These are phyloP conservation scores for Pseudoturritis turrita DNA, from an alignment of 345 rosid species.

Conservation along the genomic window DNA sequence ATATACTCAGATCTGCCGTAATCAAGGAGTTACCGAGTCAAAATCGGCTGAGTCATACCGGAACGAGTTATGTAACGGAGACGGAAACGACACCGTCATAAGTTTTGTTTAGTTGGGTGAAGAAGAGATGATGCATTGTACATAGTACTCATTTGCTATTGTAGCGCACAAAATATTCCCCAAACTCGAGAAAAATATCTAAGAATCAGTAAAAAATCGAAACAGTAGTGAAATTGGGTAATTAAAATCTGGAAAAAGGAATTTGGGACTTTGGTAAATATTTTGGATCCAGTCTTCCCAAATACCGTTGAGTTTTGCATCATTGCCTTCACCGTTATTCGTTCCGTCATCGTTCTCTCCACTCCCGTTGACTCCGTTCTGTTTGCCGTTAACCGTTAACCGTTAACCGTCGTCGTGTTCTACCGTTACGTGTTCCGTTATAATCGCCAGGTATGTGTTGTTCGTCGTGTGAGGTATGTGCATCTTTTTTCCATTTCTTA, in stretches of 20 bases:
- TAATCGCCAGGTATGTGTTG: conserved; percentile 9
- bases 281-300: not conserved
- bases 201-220: not conserved
- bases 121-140: conserved; percentile 42
- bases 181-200: conserved; percentile 6
- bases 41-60: conserved; percentile 15
- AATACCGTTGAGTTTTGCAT: conserved; percentile 22
- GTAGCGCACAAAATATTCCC: conserved; percentile 35
- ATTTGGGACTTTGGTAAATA: not conserved
- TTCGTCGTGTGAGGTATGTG: conserved; percentile 32
- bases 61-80: conserved; percentile 29
- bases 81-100: conserved; percentile 8
- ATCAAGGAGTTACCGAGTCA: not conserved
- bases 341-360: conserved; percentile 18
- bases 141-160: conserved; percentile 40
- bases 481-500: not conserved
- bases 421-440: conserved; percentile 8
- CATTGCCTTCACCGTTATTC: not conserved
- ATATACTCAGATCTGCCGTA: not conserved
- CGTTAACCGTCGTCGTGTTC: conserved; percentile 5
- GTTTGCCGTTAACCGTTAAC: conserved; percentile 17
- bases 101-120: conserved; percentile 32
- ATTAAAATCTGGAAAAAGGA: conserved; percentile 2
- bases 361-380: not conserved
- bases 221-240: not conserved